Conservation (phyloP, 176 grass and related monocot genomes). For the Carex kokanica region DNA sequence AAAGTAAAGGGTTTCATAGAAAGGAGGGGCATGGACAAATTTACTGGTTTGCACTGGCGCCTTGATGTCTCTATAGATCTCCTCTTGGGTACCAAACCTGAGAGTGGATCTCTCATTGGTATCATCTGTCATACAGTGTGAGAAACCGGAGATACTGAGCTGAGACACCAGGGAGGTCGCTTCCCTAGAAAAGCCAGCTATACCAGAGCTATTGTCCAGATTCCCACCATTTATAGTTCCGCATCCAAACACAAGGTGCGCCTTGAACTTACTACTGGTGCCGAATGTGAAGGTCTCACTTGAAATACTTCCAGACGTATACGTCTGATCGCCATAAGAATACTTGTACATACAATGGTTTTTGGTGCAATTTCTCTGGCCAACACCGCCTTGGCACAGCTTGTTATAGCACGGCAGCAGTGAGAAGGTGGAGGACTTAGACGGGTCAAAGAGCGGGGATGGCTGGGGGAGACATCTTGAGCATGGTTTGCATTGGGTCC, state of each 20-base stretch:
- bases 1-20: conserved; percentile 47
- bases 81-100: conserved; percentile 46
- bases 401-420: conserved; percentile 40
- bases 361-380: conserved; percentile 33
- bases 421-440: conserved; percentile 45
- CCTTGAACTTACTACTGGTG: conserved; percentile 5
- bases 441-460: conserved; percentile 39
- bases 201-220: conserved; percentile 50
- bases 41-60: conserved; percentile 37
- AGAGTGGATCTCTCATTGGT: conserved; percentile 39
- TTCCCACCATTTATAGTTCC: conserved; percentile 42
- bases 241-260: conserved; percentile 53
- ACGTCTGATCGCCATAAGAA: conserved; percentile 50
- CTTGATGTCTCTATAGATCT: conserved; percentile 19
- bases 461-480: conserved; percentile 40
- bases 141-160: conserved; percentile 50
- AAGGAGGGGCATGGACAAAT: conserved; percentile 27
- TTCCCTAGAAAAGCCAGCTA: conserved; percentile 53
- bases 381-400: conserved; percentile 45
- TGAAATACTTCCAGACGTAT: conserved; percentile 36
- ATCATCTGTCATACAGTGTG: conserved; percentile 53
- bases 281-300: conserved; percentile 65
- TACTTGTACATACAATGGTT: conserved; percentile 59
- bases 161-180: conserved; percentile 61
- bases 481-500: conserved; percentile 69